phyloP scores from a whole-genome alignment of 2,329 filamentous ascomycete species.

The Beauveria sp. region DNA sequence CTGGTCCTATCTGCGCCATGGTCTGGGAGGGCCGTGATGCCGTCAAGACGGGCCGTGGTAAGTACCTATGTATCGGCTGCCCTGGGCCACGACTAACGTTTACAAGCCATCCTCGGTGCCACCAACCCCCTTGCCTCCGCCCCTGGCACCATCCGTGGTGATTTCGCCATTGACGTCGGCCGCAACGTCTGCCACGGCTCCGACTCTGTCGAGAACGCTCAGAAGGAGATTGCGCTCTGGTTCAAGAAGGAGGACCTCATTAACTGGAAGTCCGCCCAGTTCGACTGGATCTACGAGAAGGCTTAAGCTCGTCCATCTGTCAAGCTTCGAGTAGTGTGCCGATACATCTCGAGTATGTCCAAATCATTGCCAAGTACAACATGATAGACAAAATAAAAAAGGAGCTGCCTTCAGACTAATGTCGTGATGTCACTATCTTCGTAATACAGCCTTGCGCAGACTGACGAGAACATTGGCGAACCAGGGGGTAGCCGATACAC shows the following conservation, averaged over 20 bases:
- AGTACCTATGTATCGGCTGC: slow-evolving; percentile 24
- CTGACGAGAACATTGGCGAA: slow-evolving; percentile 64
- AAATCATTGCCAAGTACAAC: background rate
- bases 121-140: slow-evolving; percentile 95
- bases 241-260: slow-evolving; percentile 85
- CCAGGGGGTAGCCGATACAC: slow-evolving; percentile 87
- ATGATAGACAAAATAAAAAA: slow-evolving; percentile 4
- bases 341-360: background rate
- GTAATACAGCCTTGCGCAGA: slow-evolving; percentile 23
- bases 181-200: slow-evolving; percentile 99
- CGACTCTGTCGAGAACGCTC: slow-evolving; percentile 95
- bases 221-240: slow-evolving; percentile 99
- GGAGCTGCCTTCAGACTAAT: background rate
- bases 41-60: slow-evolving; percentile 95
- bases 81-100: slow-evolving; percentile 16
- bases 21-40: slow-evolving; percentile 98
- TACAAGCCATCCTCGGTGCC: slow-evolving; percentile 79
- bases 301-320: slow-evolving; percentile 28
- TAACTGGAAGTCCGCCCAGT: slow-evolving; percentile 75
- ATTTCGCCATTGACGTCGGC: slow-evolving; percentile 73
- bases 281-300: slow-evolving; percentile 98
- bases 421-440: slow-evolving; percentile 17
- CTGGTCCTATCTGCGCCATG: slow-evolving; percentile 97
- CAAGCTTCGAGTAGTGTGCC: background rate
- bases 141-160: slow-evolving; percentile 96